phyloP scores from a whole-genome alignment of 345 rosid species.

The Bruguiera parviflora region DNA sequence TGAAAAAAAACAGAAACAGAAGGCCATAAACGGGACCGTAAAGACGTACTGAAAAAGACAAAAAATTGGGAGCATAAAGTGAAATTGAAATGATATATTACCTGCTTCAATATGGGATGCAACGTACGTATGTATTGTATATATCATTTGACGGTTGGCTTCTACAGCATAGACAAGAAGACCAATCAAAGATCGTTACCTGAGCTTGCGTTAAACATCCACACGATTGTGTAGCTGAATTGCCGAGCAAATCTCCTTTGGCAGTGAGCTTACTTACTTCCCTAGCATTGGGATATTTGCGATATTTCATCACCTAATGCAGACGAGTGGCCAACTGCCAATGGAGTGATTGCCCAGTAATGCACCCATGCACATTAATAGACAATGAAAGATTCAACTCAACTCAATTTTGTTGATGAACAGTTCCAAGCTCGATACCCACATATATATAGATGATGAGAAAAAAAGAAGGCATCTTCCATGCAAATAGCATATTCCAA shows the following conservation, averaged over 20 bases:
- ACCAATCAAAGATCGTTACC: neutral
- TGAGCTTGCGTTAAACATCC: neutral
- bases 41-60: too few relatives aligned
- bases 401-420: slow-evolving; percentile 1
- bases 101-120: too few relatives aligned
- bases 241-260: slow-evolving; percentile 39
- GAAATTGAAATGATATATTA: too few relatives aligned
- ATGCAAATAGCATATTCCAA: slow-evolving; percentile 21
- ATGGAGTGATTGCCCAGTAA: slow-evolving; percentile 28
- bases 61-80: too few relatives aligned
- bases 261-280: slow-evolving; percentile 26
- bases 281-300: neutral
- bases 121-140: too few relatives aligned
- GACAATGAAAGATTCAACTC: neutral
- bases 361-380: slow-evolving; percentile 13
- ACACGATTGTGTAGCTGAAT: slow-evolving; percentile 14
- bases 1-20: too few relatives aligned
- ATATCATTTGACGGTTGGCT: too few relatives aligned
- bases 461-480: slow-evolving; percentile 5
- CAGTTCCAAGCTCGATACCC: neutral
- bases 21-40: too few relatives aligned
- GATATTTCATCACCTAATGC: neutral
- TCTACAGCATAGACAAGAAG: too few relatives aligned
- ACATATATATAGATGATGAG: slow-evolving; percentile 5
- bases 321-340: slow-evolving; percentile 24